Conservation (phyloP, 176 grass and related monocot genomes). For the Bonia amplexicaulis region DNA sequence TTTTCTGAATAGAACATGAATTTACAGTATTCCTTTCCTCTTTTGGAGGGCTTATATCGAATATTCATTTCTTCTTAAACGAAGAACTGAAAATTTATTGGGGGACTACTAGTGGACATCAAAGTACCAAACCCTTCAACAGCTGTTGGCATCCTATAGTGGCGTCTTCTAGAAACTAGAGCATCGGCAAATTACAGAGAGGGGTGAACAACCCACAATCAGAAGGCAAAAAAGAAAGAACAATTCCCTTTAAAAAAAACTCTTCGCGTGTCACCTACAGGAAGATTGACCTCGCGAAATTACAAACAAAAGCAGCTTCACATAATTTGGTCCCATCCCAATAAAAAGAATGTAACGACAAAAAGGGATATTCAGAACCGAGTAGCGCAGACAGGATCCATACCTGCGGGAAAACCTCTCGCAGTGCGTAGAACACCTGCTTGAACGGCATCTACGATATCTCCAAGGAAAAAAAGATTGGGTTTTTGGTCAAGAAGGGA, state of each 20-base stretch:
- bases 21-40: background rate
- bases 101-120: background rate
- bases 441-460: conserved; percentile 19
- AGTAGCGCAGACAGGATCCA: background rate
- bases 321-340: background rate
- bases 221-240: background rate
- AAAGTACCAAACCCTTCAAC: background rate
- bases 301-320: background rate
- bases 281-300: background rate
- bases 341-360: background rate
- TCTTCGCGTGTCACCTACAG: background rate
- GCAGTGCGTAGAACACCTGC: conserved; percentile 32
- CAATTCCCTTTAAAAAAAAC: background rate
- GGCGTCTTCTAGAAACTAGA: background rate
- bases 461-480: background rate
- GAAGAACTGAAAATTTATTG: background rate
- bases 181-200: background rate
- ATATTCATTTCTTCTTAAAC: no score
- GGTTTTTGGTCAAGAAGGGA: background rate
- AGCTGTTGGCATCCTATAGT: background rate
- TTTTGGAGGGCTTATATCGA: background rate
- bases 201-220: background rate
- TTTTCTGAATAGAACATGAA: background rate
- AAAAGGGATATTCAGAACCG: background rate
- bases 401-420: conserved; percentile 41